Percentiles rank a stretch among this genome's conserved stretches.
Conservation (phyloP, 2,329 filamentous ascomycete species). For the Boeremia lycopersici region DNA sequence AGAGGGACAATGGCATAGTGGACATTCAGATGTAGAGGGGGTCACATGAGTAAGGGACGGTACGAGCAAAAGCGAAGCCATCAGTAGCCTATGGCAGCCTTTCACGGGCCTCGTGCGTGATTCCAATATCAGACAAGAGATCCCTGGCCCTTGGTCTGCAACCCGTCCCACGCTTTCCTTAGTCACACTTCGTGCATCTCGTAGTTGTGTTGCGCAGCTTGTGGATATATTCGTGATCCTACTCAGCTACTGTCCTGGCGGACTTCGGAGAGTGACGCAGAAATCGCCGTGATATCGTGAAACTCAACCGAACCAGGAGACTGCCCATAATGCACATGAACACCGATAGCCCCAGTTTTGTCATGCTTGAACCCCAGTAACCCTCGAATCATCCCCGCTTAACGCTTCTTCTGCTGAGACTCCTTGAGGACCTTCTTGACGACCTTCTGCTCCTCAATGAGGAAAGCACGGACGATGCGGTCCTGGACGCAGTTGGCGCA, state of each 20-base stretch:
- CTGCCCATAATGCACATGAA: constrained; percentile 51
- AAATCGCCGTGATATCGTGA: constrained; percentile 47
- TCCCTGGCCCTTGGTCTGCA: not conserved
- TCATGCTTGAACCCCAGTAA: constrained; percentile 38
- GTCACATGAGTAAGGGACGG: not conserved
- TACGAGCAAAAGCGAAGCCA: not conserved
- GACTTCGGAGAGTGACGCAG: constrained; percentile 40
- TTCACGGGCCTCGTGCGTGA: not conserved
- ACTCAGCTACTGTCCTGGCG: constrained; percentile 42
- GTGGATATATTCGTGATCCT: constrained; percentile 44
- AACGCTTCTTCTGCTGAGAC: constrained; percentile 77
- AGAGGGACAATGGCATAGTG: not conserved
- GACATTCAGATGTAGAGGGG: not conserved
- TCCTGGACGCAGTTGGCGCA: constrained; percentile 99
- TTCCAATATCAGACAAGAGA: not conserved
- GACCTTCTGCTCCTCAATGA: constrained; percentile 99
- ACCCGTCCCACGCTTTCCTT: not conserved
- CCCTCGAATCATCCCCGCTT: constrained; percentile 36
- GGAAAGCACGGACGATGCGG: constrained; percentile 95
- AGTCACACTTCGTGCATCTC: constrained; percentile 11
- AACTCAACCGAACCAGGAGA: constrained; percentile 47
- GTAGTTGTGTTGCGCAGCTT: constrained; percentile 29
- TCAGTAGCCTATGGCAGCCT: not conserved
- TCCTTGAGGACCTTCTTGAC: constrained; percentile 99
- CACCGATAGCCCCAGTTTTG: constrained; percentile 49